Evolutionary conservation across 495 filamentous ascomycete species (phyloP).

Genomic region (Paragyromitra xinjiangensis): DNA sequence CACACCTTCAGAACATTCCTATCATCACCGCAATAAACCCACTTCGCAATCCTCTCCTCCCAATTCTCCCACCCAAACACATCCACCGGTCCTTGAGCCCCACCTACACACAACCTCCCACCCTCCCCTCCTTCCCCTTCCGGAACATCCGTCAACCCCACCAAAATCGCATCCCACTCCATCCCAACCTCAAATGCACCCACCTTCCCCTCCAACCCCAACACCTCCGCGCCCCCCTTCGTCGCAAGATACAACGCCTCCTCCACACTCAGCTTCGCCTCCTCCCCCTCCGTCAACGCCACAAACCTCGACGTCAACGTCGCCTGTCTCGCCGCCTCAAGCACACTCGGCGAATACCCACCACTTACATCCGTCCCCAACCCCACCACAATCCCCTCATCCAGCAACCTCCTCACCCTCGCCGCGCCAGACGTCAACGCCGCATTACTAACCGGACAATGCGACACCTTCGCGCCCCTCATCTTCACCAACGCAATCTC

Average conservation of each 20-base stretch:
- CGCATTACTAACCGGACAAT: constrained; percentile 88
- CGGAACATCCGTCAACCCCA: constrained; percentile 66
- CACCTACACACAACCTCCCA: constrained; percentile 1
- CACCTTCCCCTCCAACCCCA: constrained; percentile 73
- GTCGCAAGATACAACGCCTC: constrained; percentile 91
- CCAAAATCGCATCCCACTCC: constrained; percentile 87
- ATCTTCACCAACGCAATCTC: constrained; percentile 71
- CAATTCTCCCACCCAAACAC: constrained; percentile 85
- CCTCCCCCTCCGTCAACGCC: constrained; percentile 63
- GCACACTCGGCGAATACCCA: constrained; percentile 79
- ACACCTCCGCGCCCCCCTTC: constrained; percentile 77
- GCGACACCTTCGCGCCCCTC: constrained; percentile 72
- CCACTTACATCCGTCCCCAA: constrained; percentile 90
- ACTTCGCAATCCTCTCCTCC: constrained; percentile 82
- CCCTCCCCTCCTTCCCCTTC: constrained; percentile 16
- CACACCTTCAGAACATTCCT: constrained; percentile 81
- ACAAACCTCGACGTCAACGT: constrained; percentile 75
- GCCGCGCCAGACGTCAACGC: constrained; percentile 78
- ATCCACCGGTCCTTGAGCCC: constrained; percentile 68
- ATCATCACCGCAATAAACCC: constrained; percentile 88
- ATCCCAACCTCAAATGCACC: constrained; percentile 85
- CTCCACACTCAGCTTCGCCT: constrained; percentile 74
- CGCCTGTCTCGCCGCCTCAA: constrained; percentile 82
- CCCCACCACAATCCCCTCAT: constrained; percentile 78
- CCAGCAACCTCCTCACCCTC: constrained; percentile 74